Conservation (phyloP, 1,284 basidiomycete genomes). For the Afroboletus lepidellus region DNA sequence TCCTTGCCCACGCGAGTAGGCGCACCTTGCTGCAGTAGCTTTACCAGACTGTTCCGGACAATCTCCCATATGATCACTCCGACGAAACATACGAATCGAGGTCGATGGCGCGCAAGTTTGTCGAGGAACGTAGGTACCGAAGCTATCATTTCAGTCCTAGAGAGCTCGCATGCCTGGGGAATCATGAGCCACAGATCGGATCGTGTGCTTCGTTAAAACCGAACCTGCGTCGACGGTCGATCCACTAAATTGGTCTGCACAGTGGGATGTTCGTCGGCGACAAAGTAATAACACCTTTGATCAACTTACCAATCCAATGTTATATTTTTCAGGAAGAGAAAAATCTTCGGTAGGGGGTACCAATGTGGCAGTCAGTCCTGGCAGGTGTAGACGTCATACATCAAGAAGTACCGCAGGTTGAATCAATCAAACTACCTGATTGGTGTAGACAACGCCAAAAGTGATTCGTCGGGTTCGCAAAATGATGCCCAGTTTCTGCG, state of each 20-base stretch:
- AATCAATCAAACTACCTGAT: constrained; percentile 30
- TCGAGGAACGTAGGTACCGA: constrained; percentile 38
- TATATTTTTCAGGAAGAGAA: constrained; percentile 36
- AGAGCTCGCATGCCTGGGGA: constrained; percentile 44
- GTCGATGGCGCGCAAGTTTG: constrained; percentile 40
- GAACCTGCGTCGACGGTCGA: constrained; percentile 45
- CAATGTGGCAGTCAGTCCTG: constrained; percentile 43
- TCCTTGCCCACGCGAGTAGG: neutral
- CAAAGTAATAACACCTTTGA: neutral
- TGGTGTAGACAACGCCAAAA: constrained; percentile 45
- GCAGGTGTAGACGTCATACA: neutral
- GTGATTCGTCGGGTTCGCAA: constrained; percentile 53
- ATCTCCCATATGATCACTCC: constrained; percentile 51
- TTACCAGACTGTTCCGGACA: constrained; percentile 32
- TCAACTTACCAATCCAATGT: constrained; percentile 43
- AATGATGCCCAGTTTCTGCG: constrained; percentile 48
- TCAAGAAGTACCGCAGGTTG: neutral
- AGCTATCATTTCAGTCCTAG: constrained; percentile 42
- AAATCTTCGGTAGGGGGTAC: constrained; percentile 37
- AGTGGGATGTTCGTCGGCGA: too few species aligned
- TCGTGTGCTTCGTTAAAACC: neutral
- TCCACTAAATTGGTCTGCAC: constrained; percentile 52
- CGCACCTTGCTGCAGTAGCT: neutral
- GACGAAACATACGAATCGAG: constrained; percentile 48
- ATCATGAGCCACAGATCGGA: neutral